Percentiles rank a stretch among this genome's conserved stretches.
phyloP scores from a whole-genome alignment of 176 grass and related monocot genomes.

The Alloteropsis semialata region DNA sequence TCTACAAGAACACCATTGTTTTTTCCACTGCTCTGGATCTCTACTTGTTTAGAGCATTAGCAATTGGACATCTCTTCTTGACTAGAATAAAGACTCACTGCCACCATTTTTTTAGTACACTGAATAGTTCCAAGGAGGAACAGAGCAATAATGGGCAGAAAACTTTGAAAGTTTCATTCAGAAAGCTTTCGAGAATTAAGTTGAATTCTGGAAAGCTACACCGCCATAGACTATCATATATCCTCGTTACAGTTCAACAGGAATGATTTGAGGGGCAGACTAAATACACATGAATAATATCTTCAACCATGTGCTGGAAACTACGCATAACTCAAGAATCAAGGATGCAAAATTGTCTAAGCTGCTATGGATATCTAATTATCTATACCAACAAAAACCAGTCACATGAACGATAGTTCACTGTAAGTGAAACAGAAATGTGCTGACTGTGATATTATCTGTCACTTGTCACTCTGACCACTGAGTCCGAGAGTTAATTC shows the following conservation, averaged over 20 bases:
- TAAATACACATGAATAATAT: background rate
- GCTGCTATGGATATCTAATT: background rate
- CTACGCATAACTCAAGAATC: background rate
- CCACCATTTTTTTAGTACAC: background rate
- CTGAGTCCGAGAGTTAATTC: background rate
- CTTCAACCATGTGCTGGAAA: background rate
- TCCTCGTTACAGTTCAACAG: background rate
- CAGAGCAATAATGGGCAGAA: background rate
- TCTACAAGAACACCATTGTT: background rate
- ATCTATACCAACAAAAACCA: background rate
- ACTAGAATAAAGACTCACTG: background rate
- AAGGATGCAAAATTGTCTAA: background rate
- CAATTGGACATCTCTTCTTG: background rate
- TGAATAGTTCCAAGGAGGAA: background rate
- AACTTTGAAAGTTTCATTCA: background rate
- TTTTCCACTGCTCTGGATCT: background rate
- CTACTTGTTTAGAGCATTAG: background rate
- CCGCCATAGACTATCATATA: background rate
- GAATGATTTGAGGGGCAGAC: background rate
- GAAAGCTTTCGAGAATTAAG: background rate
- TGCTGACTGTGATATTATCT: background rate
- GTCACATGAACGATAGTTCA: background rate
- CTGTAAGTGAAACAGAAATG: background rate
- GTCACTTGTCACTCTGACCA: background rate
- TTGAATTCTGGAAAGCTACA: background rate